Evolutionary conservation across 495 filamentous ascomycete genomes (phyloP).

Genomic region (Penicillium daleae): DNA sequence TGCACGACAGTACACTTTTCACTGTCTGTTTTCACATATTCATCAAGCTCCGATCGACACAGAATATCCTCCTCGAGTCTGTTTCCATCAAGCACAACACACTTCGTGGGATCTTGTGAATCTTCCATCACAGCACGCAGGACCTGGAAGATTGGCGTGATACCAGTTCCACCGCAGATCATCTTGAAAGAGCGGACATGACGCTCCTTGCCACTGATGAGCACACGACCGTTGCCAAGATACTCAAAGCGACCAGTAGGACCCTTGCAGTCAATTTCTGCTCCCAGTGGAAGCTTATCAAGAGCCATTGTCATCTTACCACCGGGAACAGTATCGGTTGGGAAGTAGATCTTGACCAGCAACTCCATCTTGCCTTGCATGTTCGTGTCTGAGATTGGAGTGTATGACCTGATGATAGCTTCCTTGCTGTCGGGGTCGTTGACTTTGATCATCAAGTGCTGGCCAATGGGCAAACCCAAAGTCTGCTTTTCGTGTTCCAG

Average conservation of each 20-base stretch:
- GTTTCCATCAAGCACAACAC: constrained; percentile 82
- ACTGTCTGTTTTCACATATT: constrained; percentile 52
- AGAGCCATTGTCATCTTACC: constrained; percentile 87
- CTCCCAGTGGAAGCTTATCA: constrained; percentile 69
- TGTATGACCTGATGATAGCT: constrained; percentile 85
- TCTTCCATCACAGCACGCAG: constrained; percentile 75
- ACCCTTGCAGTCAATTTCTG: constrained; percentile 84
- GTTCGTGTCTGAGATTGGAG: constrained; percentile 72
- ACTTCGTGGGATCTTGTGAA: constrained; percentile 58
- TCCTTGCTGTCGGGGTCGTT: constrained; percentile 67
- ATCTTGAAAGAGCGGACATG: constrained; percentile 74
- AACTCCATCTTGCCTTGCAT: constrained; percentile 69
- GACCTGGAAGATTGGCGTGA: constrained; percentile 92
- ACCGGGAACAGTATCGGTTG: constrained; percentile 58
- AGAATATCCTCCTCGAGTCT: constrained; percentile 82
- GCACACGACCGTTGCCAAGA: constrained; percentile 65
- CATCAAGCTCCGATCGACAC: constrained; percentile 75
- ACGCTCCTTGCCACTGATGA: constrained; percentile 61
- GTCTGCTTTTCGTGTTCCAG: constrained; percentile 73
- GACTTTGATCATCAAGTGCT: constrained; percentile 88
- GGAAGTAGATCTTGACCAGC: constrained; percentile 86
- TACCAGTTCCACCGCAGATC: constrained; percentile 88
- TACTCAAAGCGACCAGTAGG: constrained; percentile 91
- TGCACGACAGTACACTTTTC: constrained; percentile 70
- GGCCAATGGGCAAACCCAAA: constrained; percentile 82